A percentile compares a stretch with the other conserved stretches of the same genome.
phyloP scores from a whole-genome alignment of 2,329 filamentous ascomycete genomes.

The Alternaria sp. region DNA sequence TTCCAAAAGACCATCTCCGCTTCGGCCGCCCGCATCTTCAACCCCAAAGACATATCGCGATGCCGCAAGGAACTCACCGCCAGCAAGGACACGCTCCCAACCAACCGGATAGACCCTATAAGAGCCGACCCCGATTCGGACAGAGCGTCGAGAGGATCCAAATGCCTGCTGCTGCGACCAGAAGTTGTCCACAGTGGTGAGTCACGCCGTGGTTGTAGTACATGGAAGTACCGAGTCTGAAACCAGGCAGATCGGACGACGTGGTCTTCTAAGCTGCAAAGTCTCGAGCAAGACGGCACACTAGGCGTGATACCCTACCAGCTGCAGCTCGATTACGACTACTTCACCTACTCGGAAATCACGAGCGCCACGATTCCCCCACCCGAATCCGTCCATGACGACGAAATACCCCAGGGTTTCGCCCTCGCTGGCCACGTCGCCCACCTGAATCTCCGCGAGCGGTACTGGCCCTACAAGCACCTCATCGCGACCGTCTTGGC shows the following conservation, averaged over 20 bases:
- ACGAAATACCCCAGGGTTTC: constrained; percentile 85
- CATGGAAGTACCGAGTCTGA: constrained; percentile 47
- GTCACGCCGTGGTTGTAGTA: constrained; percentile 20
- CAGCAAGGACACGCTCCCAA: constrained; percentile 70
- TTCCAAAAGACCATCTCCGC: constrained; percentile 80
- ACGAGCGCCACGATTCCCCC: constrained; percentile 76
- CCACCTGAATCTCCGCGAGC: constrained; percentile 86
- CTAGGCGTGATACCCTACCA: constrained; percentile 78
- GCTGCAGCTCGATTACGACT: constrained; percentile 79
- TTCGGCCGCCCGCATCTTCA: constrained; percentile 78
- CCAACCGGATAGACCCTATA: constrained; percentile 71
- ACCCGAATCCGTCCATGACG: constrained; percentile 75
- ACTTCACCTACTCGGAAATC: constrained; percentile 88
- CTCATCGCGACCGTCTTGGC: constrained; percentile 84
- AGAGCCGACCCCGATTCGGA: constrained; percentile 66
- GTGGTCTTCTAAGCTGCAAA: constrained; percentile 75
- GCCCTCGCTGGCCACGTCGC: constrained; percentile 92
- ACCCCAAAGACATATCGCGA: constrained; percentile 76
- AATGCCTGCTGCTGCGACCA: constrained; percentile 58
- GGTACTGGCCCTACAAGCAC: constrained; percentile 84
- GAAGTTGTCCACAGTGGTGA: constrained; percentile 53
- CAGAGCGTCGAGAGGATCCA: constrained; percentile 58
- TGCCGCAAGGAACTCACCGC: constrained; percentile 72
- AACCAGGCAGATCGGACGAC: constrained; percentile 70
- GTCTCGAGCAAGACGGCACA: constrained; percentile 73